phyloP scores from a whole-genome alignment of 2,329 filamentous ascomycete species.

The Plenodomus tracheiphilus region DNA sequence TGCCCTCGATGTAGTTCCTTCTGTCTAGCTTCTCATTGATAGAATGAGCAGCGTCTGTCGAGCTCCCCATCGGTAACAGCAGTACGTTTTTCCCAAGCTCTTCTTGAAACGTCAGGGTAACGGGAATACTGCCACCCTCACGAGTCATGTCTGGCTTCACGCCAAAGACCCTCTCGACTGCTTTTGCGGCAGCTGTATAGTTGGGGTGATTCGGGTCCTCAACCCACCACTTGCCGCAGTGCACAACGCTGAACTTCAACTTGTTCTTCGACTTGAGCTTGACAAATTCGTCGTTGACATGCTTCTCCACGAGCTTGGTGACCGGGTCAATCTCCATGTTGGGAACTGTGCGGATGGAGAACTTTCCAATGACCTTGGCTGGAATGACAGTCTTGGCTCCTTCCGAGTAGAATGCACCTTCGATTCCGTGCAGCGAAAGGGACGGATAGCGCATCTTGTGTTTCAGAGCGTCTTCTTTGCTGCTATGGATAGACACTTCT shows the following conservation, averaged over 20 bases:
- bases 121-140: conserved; percentile 95
- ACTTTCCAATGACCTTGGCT: conserved; percentile 96
- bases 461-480: conserved; percentile 94
- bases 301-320: conserved; percentile 80
- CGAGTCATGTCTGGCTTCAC: conserved; percentile 93
- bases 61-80: conserved; percentile 94
- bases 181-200: conserved; percentile 91
- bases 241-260: conserved; percentile 77
- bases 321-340: conserved; percentile 95
- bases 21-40: conserved; percentile 99
- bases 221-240: conserved; percentile 98
- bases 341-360: conserved; percentile 95
- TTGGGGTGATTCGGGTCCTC: conserved; percentile 99
- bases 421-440: conserved; percentile 89
- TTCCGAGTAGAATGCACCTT: conserved; percentile 90
- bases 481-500: conserved; percentile 80
- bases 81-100: conserved; percentile 98
- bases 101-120: conserved; percentile 96
- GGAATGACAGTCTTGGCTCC: conserved; percentile 99
- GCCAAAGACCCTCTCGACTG: conserved; percentile 93
- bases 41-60: conserved; percentile 93
- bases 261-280: conserved; percentile 92
- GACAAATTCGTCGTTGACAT: conserved; percentile 81
- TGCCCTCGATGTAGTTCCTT: conserved; percentile 97
- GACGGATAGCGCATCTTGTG: conserved; percentile 94